Percentiles rank a stretch among this genome's conserved stretches.
Conservation (phyloP, 371 early-diverging fungal species). For the Mucor ambiguus region DNA sequence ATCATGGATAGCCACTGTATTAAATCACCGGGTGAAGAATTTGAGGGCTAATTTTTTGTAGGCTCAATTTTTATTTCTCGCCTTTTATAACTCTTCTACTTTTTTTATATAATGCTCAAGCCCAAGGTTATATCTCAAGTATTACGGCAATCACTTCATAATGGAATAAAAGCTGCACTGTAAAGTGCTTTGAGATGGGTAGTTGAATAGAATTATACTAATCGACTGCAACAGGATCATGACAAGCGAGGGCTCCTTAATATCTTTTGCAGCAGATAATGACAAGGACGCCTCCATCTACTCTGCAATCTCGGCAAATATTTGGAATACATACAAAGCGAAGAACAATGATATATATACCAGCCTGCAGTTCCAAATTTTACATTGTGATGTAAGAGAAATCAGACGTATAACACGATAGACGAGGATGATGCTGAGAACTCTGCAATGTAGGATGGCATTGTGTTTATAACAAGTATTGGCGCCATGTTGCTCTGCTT, state of each 20-base stretch:
- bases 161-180: slow-evolving; percentile 69
- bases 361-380: slow-evolving; percentile 56
- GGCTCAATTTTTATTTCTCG: not conserved
- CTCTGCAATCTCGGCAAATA: slow-evolving; percentile 76
- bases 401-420: not conserved
- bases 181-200: slow-evolving; percentile 30
- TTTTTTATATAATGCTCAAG: slow-evolving; percentile 56
- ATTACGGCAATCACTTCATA: slow-evolving; percentile 65
- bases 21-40: not conserved
- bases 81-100: not conserved
- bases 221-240: slow-evolving; percentile 53
- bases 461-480: slow-evolving; percentile 61
- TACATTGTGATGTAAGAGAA: slow-evolving; percentile 67
- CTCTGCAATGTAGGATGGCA: slow-evolving; percentile 56
- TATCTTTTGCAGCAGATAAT: slow-evolving; percentile 70
- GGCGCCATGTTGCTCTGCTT: slow-evolving; percentile 75
- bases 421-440: not conserved
- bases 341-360: slow-evolving; percentile 35
- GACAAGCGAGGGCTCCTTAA: slow-evolving; percentile 71
- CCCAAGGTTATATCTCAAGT: slow-evolving; percentile 71
- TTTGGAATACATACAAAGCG: slow-evolving; percentile 79
- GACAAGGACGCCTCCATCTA: slow-evolving; percentile 67
- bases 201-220: not conserved
- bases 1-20: not conserved
- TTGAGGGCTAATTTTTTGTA: not conserved